These are phyloP conservation scores for Cadophora sp. DNA, from an alignment of 2,329 filamentous ascomycete species.

Conservation along the genomic window DNA sequence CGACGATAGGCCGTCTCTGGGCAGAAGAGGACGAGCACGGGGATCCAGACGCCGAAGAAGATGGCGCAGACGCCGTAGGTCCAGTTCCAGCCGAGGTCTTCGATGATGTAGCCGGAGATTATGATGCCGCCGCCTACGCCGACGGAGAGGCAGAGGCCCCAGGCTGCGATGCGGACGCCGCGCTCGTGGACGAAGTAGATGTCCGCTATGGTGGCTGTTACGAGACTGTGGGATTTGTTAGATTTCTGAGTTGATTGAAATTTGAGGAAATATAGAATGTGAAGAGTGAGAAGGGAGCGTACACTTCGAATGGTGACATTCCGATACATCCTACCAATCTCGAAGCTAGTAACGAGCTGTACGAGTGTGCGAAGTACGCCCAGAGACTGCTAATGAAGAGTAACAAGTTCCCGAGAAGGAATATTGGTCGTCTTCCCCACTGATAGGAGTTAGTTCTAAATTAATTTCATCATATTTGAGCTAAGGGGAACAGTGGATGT, in stretches of 20 bases:
- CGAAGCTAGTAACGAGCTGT: constrained; percentile 32
- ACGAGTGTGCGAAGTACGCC: constrained; percentile 27
- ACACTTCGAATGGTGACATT: constrained; percentile 40
- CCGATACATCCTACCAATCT: constrained; percentile 37
- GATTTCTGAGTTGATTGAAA: no score
- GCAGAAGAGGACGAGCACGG: constrained; percentile 54
- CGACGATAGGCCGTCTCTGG: constrained; percentile 57
- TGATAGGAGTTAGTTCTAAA: not conserved
- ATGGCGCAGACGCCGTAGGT: constrained; percentile 45
- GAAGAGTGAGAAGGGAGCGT: constrained; percentile 29
- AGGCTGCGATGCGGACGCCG: constrained; percentile 50
- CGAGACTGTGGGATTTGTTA: constrained; percentile 15
- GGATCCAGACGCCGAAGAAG: constrained; percentile 26
- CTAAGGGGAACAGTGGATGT: not conserved
- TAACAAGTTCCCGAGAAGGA: constrained; percentile 29
- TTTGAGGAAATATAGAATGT: no score
- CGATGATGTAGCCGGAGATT: constrained; percentile 50
- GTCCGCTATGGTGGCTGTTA: constrained; percentile 47
- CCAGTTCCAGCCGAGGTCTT: constrained; percentile 46
- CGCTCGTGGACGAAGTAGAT: constrained; percentile 53
- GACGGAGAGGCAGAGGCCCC: constrained; percentile 49
- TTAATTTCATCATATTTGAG: not conserved
- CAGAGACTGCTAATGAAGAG: constrained; percentile 32
- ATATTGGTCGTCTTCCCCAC: constrained; percentile 32
- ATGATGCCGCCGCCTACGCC: constrained; percentile 48